Evolutionary conservation across 768 basidiomycete species (phyloP).

Genomic region (Mycena albidolilacea): DNA sequence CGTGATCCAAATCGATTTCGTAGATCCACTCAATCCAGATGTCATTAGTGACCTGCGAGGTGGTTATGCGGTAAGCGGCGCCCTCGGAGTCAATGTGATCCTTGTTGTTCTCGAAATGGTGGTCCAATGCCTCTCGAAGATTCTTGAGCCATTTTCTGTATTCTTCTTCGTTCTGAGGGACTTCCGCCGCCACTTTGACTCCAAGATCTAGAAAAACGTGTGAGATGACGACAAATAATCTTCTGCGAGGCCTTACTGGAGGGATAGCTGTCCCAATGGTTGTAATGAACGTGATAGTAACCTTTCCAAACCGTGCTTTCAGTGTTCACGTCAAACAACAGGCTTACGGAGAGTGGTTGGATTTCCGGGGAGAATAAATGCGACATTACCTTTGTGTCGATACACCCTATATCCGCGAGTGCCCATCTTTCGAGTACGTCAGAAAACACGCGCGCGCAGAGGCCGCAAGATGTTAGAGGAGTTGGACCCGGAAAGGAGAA

Average conservation of each 20-base stretch:
- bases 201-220: slow-evolving; percentile 32
- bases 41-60: slow-evolving; percentile 35
- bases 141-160: slow-evolving; percentile 37
- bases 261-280: slow-evolving; percentile 44
- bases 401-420: slow-evolving; percentile 36
- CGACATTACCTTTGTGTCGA: neutral
- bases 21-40: slow-evolving; percentile 48
- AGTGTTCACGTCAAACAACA: no score
- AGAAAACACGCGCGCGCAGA: neutral
- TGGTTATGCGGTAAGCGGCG: neutral
- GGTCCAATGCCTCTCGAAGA: slow-evolving; percentile 28
- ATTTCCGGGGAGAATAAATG: no score
- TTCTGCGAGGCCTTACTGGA: neutral
- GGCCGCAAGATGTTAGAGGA: neutral
- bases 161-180: slow-evolving; percentile 36
- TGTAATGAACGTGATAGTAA: slow-evolving; percentile 40
- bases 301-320: slow-evolving; percentile 37
- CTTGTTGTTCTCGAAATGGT: slow-evolving; percentile 25
- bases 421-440: slow-evolving; percentile 33
- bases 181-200: slow-evolving; percentile 34
- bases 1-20: slow-evolving; percentile 47
- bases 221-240: neutral
- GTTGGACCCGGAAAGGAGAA: neutral
- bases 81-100: neutral
- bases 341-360: no score